These are phyloP conservation scores for Coniosporium tulheliwenetii DNA, from an alignment of 2,329 filamentous ascomycete genomes.

Conservation along the genomic window DNA sequence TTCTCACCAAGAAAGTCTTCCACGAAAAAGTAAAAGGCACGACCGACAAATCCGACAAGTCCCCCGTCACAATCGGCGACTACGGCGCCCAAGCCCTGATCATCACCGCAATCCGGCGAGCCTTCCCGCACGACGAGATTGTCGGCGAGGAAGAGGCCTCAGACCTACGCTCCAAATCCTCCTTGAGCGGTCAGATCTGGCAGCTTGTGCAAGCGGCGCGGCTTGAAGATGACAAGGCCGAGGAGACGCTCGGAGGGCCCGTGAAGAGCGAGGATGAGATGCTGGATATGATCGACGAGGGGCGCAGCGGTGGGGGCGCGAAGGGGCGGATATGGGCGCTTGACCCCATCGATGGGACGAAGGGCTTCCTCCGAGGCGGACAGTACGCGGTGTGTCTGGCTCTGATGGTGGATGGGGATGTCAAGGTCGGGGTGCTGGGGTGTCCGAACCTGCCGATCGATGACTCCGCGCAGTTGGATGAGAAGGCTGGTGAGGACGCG, in stretches of 20 bases:
- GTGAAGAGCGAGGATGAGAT: constrained; percentile 49
- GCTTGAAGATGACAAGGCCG: constrained; percentile 49
- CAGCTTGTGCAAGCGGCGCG: constrained; percentile 58
- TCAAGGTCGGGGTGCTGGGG: constrained; percentile 85
- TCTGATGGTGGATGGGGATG: constrained; percentile 81
- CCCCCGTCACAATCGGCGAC: constrained; percentile 93
- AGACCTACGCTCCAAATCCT: constrained; percentile 54
- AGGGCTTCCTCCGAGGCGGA: constrained; percentile 88
- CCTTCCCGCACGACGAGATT: constrained; percentile 81
- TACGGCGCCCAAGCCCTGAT: constrained; percentile 96
- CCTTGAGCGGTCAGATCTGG: constrained; percentile 65
- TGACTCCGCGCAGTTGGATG: constrained; percentile 54
- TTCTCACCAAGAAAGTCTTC: constrained; percentile 65
- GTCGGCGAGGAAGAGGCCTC: constrained; percentile 91
- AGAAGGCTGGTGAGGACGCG: constrained; percentile 58
- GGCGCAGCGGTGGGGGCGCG: constrained; percentile 53
- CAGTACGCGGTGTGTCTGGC: constrained; percentile 94
- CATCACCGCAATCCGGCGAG: constrained; percentile 74
- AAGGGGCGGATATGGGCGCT: constrained; percentile 84
- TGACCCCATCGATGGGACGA: constrained; percentile 95
- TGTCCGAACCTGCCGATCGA: constrained; percentile 91
- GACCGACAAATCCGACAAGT: constrained; percentile 85
- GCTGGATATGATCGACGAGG: constrained; percentile 42
- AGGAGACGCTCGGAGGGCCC: constrained; percentile 53
- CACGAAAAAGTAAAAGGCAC: constrained; percentile 89